These are phyloP conservation scores for Rhododendron molle DNA, from an alignment of 148 eudicot species.

Conservation along the genomic window DNA sequence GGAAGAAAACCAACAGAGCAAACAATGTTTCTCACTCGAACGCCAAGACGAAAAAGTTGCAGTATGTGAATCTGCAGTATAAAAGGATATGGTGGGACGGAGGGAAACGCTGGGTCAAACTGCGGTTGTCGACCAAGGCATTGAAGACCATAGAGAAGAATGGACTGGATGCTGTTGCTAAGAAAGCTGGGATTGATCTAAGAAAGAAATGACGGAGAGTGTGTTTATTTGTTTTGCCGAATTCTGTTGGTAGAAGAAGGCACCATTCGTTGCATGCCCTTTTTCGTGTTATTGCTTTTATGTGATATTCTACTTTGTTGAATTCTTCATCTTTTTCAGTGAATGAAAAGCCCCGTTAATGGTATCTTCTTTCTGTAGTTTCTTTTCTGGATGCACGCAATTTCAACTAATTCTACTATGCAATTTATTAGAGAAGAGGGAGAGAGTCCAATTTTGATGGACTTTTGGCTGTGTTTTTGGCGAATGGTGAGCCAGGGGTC, in stretches of 20 bases:
- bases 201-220: slow-evolving; percentile 42
- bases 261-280: not conserved
- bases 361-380: not conserved
- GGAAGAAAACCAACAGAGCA: slow-evolving; percentile 84
- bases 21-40: slow-evolving; percentile 85
- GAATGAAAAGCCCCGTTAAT: slow-evolving; percentile 6
- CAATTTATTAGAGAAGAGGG: not conserved
- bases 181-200: slow-evolving; percentile 96
- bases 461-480: not conserved
- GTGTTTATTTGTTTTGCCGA: not conserved
- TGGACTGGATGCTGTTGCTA: slow-evolving; percentile 87
- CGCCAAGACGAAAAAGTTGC: slow-evolving; percentile 76
- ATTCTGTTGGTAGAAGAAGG: slow-evolving; percentile 15
- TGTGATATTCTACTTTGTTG: not conserved
- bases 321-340: not conserved
- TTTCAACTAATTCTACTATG: not conserved
- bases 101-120: slow-evolving; percentile 76
- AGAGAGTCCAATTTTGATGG: not conserved
- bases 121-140: slow-evolving; percentile 83
- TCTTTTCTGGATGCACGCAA: not conserved
- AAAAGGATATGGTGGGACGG: slow-evolving; percentile 97
- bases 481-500: not conserved
- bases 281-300: not conserved
- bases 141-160: slow-evolving; percentile 92
- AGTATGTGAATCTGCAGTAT: slow-evolving; percentile 84